These are phyloP conservation scores for Cyclotella distinguenda DNA, from an alignment of 108 stramenopile species.

Conservation along the genomic window DNA sequence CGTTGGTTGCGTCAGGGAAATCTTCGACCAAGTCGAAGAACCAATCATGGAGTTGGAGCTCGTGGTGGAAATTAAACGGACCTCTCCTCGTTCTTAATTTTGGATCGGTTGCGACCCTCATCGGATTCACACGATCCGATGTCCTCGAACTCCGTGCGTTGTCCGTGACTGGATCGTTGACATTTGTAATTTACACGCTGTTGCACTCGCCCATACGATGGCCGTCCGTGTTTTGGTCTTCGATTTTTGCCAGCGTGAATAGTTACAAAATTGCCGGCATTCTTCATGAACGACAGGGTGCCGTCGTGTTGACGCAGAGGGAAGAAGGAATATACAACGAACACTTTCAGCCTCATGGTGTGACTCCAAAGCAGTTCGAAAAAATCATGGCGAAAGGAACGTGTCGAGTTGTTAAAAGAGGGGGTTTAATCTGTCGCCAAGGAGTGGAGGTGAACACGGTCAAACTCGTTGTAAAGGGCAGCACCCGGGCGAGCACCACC, in stretches of 20 bases:
- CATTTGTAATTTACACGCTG: slow-evolving; percentile 52
- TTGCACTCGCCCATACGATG: slow-evolving; percentile 45
- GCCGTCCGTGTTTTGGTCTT: slow-evolving; percentile 57
- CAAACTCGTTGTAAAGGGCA: slow-evolving; percentile 64
- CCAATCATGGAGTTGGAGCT: slow-evolving; percentile 39
- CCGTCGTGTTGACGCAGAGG: slow-evolving; percentile 48
- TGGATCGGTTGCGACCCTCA: slow-evolving; percentile 65
- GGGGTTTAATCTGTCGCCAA: slow-evolving; percentile 52
- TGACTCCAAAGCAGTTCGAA: slow-evolving; percentile 86
- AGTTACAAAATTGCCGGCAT: slow-evolving; percentile 62
- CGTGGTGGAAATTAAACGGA: slow-evolving; percentile 58
- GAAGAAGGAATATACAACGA: slow-evolving; percentile 67
- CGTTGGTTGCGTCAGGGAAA: neutral
- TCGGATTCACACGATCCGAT: slow-evolving; percentile 76
- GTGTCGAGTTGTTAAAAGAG: slow-evolving; percentile 35
- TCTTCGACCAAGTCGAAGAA: neutral
- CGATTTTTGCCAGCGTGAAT: slow-evolving; percentile 69
- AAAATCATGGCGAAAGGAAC: slow-evolving; percentile 43
- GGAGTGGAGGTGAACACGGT: slow-evolving; percentile 55
- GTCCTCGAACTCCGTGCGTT: slow-evolving; percentile 78
- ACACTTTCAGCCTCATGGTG: slow-evolving; percentile 75
- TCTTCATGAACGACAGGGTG: slow-evolving; percentile 60
- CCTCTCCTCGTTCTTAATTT: slow-evolving; percentile 69
- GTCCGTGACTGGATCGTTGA: slow-evolving; percentile 53
- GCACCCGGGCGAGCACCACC: slow-evolving; percentile 56